Base-by-base conservation (phyloP, 768 basidiomycete genomes). In the Saitozyma podzolica region DNA sequence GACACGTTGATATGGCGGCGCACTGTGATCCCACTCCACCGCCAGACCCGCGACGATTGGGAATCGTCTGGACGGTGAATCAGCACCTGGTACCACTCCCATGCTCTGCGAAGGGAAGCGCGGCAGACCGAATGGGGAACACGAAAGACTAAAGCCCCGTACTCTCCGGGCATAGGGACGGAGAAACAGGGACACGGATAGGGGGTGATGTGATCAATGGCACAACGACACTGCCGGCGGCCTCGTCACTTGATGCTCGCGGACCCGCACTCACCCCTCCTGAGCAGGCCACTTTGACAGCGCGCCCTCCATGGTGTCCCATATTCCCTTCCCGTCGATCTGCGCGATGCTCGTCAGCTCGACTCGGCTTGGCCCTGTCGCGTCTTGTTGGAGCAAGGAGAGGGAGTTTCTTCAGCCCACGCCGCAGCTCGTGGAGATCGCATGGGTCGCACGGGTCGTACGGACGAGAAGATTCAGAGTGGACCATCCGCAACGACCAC, bases 11-110 rank as follows among this genome's bases (percentile, higher is more conserved):
- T 88, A 87, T 0, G 90, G 84, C 1, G 85, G 84, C 48, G 82
- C 83, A 39, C 85, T 84, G 43, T 91, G 93, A 76, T 96, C 92
- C 92, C 92, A 94, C 16, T 86, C 84, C 9, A 94, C 88, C 10
- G 86, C 86, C 45, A 94, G 84, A 16, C 92, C 92, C 20, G 92
- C 89, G 43, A 95, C 83, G 11, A 92, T 84, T 0, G 92, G 92
- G 80, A 96, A 96, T 11, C 92, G 90, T 19, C 92, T 93, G 56
- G 29, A 5, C 5, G 5, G 19, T 29, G n/a, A 48, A 48, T 64
- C 42, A 67, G 61, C 59, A 43, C 8, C 13, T 9, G 11, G 20
- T 48, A 1, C 14, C 13, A 51, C 43, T 0, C 19, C 29, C 29
- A n/a, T n/a, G n/a, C n/a, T n/a, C n/a, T n/a, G n/a, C n/a, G n/a